phyloP scores from a whole-genome alignment of 768 basidiomycete species.

The Podaxis sp. region DNA sequence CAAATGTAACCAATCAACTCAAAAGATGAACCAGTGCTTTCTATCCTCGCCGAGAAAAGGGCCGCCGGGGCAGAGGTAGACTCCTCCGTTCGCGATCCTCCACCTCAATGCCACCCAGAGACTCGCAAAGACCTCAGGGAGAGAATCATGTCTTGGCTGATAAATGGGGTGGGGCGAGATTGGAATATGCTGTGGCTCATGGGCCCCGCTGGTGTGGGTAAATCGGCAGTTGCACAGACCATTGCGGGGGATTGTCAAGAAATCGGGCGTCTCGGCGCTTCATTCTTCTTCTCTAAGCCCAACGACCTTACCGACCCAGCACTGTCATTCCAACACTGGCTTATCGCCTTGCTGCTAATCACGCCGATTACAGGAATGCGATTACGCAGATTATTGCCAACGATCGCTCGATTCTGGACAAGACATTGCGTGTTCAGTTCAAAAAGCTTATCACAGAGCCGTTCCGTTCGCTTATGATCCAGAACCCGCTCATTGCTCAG shows the following conservation, averaged over 20 bases:
- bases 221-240: conserved; percentile 10
- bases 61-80: background rate
- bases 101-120: background rate
- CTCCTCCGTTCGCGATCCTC: background rate
- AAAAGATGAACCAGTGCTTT: no score
- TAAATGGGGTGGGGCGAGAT: background rate
- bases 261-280: background rate
- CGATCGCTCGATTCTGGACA: conserved; percentile 1
- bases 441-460: conserved; percentile 2
- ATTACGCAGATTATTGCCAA: background rate
- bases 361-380: background rate
- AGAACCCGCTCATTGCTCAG: no score
- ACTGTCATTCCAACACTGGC: conserved; percentile 4
- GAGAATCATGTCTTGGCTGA: background rate
- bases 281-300: conserved; percentile 7
- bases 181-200: conserved; percentile 7
- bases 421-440: conserved; percentile 1
- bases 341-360: background rate
- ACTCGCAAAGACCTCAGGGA: background rate
- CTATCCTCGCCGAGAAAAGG: no score
- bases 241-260: conserved; percentile 2
- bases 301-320: background rate
- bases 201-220: conserved; percentile 9
- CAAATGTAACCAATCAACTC: no score
- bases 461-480: background rate